phyloP scores from a whole-genome alignment of 2,329 filamentous ascomycete genomes.

The Phoma sp. region DNA sequence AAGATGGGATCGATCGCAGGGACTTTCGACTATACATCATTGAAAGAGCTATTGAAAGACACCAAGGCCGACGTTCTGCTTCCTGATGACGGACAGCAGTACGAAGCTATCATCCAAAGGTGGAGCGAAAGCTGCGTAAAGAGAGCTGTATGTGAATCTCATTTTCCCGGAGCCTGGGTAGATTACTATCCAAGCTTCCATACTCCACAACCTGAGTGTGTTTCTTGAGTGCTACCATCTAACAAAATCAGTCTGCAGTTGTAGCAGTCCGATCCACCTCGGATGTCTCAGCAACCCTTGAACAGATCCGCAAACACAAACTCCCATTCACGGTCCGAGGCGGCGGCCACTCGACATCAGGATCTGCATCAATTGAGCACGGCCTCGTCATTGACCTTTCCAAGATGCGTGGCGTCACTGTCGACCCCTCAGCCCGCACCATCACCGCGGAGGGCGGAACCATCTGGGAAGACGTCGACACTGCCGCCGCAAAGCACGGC shows the following conservation, averaged over 20 bases:
- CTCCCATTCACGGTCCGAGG: slow-evolving; percentile 61
- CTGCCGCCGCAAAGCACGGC: slow-evolving; percentile 55
- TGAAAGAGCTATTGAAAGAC: slow-evolving; percentile 25
- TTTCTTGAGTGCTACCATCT: too few species aligned
- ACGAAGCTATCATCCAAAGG: slow-evolving; percentile 22
- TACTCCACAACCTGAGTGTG: background rate
- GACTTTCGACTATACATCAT: slow-evolving; percentile 24
- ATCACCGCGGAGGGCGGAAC: slow-evolving; percentile 60
- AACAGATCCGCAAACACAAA: slow-evolving; percentile 27
- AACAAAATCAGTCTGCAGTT: slow-evolving; percentile 1
- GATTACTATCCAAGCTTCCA: background rate
- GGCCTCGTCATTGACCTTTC: slow-evolving; percentile 64
- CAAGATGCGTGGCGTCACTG: slow-evolving; percentile 57
- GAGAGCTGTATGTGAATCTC: slow-evolving; percentile 18
- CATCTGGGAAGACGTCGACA: slow-evolving; percentile 62
- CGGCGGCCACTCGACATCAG: slow-evolving; percentile 63
- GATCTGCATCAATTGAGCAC: slow-evolving; percentile 56
- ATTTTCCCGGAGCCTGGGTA: background rate
- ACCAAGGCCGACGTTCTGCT: slow-evolving; percentile 17
- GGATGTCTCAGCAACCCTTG: slow-evolving; percentile 26
- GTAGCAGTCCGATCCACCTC: slow-evolving; percentile 20
- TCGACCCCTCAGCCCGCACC: slow-evolving; percentile 54
- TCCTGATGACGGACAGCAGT: slow-evolving; percentile 18
- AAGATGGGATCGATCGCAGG: slow-evolving; percentile 18
- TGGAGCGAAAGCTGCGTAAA: slow-evolving; percentile 24